Evolutionary conservation across 371 early-diverging fungal species (phyloP), one percentile per base, ranked within the genome.

Genomic region (Rhizopus sp.): DNA sequence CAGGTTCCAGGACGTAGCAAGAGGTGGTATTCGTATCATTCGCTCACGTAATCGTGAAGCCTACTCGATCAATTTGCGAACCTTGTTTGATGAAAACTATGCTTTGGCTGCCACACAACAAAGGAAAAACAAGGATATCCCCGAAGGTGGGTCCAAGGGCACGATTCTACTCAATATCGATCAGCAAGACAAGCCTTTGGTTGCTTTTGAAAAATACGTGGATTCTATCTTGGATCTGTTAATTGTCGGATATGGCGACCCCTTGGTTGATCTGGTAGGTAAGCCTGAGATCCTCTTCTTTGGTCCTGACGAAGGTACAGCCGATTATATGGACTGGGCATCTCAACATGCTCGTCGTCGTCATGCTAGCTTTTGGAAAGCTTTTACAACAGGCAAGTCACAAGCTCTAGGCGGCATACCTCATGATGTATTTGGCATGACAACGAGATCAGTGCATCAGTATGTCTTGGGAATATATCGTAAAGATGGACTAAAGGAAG

Each of bases 241-340:
- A 62, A 89, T 98, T 62, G 75, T 69, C n/a, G 98, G 98, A 23
- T 23, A 23, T 79, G 96, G 97, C 85, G 96, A 98, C 70, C 88
- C 84, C 56, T 87, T 97, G 72, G 92, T 96, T 35, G 98, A 98
- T 66, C 75, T 86, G 40, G 85, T 90, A 60, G 86, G 86, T 55
- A 91, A 93, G 75, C 89, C 93, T 49, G 98, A 98, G 76, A 98
- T 98, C 58, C 80, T 98, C 49, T 98, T 98, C 90, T 95, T 97
- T 73, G 98, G 98, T 30, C 98, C 98, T 39, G 98, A 98, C 72
- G 98, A 98, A 74, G 98, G 98, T 55, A 98, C 98, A 12, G 98
- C 98, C 41, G 97, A 96, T 33, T 94, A 86, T 73, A 98, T 98
- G 96, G 98, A 98, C 81, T 98, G 98, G 98, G 98, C 98, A 32